Base-by-base conservation (phyloP, 2,329 filamentous ascomycete species). In the Fusarium sp. region DNA sequence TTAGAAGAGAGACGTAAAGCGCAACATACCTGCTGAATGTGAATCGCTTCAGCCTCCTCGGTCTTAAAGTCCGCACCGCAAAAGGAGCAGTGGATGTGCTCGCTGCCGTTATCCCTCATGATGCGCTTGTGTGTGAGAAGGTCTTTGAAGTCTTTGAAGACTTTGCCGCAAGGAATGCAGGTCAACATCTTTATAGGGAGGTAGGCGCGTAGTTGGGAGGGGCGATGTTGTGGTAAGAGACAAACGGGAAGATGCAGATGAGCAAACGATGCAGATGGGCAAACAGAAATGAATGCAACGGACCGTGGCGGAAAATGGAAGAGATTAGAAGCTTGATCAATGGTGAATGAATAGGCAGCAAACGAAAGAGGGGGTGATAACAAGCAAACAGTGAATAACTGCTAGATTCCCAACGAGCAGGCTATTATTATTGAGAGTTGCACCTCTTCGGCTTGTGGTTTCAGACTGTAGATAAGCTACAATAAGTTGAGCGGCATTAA, bases 11-110 rank as follows among this genome's bases (percentile, higher is more conserved):
- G 31, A 18, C 9, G 18, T 13, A 19, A 21, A 34, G 51, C 16
- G n/a, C 13, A 41, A 54, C 77, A 28, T 55, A 82, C 81, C 69
- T 78, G 71, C 21, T 78, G 75, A 21, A 81, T 77, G 56, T 84
- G 83, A 1, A 64, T 66, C 4, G 69, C 54, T 25, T 80, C 75
- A 1, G 75, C 79, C 2, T 59, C 65, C 44, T 75, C 65, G 1
- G 78, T 79, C 21, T 75, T 69, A 64, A 83, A 83, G 30, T 79
- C 74, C 11, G 74, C 39, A 6, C 79, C 75, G 56, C 83, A 84
- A 28, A 79, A 62, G 25, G 77, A 74, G 74, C 82, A 84, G 60
- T 77, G 77, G 19, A 81, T 75, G 57, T 81, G 79, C 18, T 71
- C 60, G 2, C 72, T 70, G 7, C 71, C 72, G 11, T 45, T 53